phyloP scores from a whole-genome alignment of 1,284 basidiomycete genomes.

The Cutaneotrichosporon cavernicola region DNA sequence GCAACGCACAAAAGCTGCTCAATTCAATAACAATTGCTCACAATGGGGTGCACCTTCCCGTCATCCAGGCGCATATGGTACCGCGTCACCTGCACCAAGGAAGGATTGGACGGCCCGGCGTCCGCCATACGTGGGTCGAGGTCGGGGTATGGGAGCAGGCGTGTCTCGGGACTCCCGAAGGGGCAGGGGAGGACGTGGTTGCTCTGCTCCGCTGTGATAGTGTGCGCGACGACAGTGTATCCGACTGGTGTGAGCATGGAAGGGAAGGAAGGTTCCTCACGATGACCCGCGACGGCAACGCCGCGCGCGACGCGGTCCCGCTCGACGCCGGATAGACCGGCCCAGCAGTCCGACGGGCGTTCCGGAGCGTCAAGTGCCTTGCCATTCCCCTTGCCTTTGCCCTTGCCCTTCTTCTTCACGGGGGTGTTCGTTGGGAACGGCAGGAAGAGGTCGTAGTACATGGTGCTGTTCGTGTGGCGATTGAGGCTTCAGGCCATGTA shows the following conservation, averaged over 20 bases:
- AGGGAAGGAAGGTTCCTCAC: constrained; percentile 29
- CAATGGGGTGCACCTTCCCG: constrained; percentile 45
- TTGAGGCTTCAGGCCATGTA: background rate
- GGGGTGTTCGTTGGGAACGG: constrained; percentile 39
- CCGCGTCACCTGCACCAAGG: constrained; percentile 47
- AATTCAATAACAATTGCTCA: constrained; percentile 17
- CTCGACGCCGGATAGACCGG: constrained; percentile 34
- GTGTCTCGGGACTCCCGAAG: constrained; percentile 29
- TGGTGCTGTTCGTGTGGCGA: constrained; percentile 12
- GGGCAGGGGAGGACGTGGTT: constrained; percentile 38
- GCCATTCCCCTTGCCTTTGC: constrained; percentile 41
- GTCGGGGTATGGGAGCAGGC: constrained; percentile 38
- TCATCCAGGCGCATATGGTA: constrained; percentile 50
- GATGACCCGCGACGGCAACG: constrained; percentile 43
- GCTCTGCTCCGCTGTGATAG: constrained; percentile 36
- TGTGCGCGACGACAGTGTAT: constrained; percentile 47
- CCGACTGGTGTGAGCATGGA: constrained; percentile 37
- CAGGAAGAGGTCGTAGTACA: constrained; percentile 52
- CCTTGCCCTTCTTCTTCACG: constrained; percentile 26
- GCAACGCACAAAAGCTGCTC: constrained; percentile 8
- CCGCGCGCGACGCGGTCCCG: constrained; percentile 37
- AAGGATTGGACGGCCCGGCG: constrained; percentile 21
- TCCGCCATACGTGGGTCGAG: constrained; percentile 41
- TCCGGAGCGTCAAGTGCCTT: constrained; percentile 20
- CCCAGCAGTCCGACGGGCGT: constrained; percentile 38